These are phyloP conservation scores for Acacia melanoxylon DNA, from an alignment of 306 rosid genomes.

Conservation along the genomic window DNA sequence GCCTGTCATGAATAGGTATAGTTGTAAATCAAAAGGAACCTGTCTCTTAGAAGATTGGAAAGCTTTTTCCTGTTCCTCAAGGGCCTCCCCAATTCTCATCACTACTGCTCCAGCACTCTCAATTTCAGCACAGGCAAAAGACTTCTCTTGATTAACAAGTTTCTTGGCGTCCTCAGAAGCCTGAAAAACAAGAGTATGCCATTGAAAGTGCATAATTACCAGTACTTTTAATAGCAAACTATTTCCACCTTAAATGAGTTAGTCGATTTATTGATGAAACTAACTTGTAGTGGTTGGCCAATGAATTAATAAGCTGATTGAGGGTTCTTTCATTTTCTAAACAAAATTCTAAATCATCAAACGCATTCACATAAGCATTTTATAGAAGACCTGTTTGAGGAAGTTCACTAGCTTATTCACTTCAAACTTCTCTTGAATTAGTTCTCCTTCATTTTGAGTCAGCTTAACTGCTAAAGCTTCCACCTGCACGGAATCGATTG, in stretches of 20 bases:
- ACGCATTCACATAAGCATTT: slow-evolving; percentile 10
- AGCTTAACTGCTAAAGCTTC: slow-evolving; percentile 97
- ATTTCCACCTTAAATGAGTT: neutral
- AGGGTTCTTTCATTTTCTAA: neutral
- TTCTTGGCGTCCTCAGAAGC: slow-evolving; percentile 98
- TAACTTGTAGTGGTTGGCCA: neutral
- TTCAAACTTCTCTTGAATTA: slow-evolving; percentile 99
- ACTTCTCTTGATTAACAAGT: slow-evolving; percentile 93
- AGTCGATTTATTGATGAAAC: neutral
- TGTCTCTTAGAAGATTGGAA: slow-evolving; percentile 67
- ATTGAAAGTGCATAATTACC: neutral
- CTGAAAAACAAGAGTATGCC: slow-evolving; percentile 37
- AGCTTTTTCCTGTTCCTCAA: slow-evolving; percentile 74
- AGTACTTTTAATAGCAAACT: neutral
- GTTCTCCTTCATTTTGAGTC: slow-evolving; percentile 96
- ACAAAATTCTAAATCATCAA: neutral
- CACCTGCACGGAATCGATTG: slow-evolving; percentile 56
- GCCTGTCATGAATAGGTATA: neutral
- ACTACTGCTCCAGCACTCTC: slow-evolving; percentile 95
- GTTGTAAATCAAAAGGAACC: slow-evolving; percentile 43
- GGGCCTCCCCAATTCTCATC: slow-evolving; percentile 90
- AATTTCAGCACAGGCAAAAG: slow-evolving; percentile 96
- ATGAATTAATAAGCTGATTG: neutral
- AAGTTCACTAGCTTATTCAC: slow-evolving; percentile 88
- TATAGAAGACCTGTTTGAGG: slow-evolving; percentile 80